Evolutionary conservation across 257 asterid species (phyloP).

Genomic region (Thymus mandschuricus): DNA sequence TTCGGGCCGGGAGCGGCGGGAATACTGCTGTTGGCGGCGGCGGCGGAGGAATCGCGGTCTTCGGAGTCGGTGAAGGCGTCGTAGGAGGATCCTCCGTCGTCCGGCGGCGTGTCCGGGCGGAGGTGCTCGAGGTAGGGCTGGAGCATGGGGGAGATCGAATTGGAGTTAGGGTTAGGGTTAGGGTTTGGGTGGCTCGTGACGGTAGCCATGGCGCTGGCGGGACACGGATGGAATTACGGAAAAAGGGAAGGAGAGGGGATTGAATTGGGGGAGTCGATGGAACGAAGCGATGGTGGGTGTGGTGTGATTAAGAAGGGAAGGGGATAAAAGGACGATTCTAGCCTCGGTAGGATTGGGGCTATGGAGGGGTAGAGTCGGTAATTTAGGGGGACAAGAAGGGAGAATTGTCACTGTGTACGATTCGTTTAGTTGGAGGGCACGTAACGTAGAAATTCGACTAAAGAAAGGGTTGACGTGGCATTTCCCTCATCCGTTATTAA

Average conservation of each 20-base stretch:
- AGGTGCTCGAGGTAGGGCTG: conserved; percentile 58
- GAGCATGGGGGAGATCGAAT: conserved; percentile 53
- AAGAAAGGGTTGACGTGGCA: neutral
- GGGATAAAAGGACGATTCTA: conserved; percentile 10
- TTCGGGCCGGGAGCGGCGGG: conserved; percentile 26
- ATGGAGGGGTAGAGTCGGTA: conserved; percentile 20
- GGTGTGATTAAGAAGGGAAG: neutral
- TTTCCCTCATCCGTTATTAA: conserved; percentile 11
- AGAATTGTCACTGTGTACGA: conserved; percentile 15
- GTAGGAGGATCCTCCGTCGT: conserved; percentile 27
- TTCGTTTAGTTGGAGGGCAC: conserved; percentile 40
- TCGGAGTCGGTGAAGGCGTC: conserved; percentile 34
- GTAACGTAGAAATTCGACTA: conserved; percentile 29
- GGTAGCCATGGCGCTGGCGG: conserved; percentile 49
- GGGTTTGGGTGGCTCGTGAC: conserved; percentile 46
- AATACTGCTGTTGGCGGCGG: neutral
- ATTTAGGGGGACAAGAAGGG: neutral
- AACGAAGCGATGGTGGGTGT: conserved; percentile 15
- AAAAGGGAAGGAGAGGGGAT: conserved; percentile 17
- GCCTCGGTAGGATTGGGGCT: neutral
- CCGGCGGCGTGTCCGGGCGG: conserved; percentile 42
- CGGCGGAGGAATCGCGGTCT: conserved; percentile 15
- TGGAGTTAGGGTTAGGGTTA: conserved; percentile 38
- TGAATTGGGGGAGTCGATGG: conserved; percentile 20
- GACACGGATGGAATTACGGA: conserved; percentile 29